These are phyloP conservation scores for Penicillium sp. DNA, from an alignment of 2,329 filamentous ascomycete species.

Conservation along the genomic window DNA sequence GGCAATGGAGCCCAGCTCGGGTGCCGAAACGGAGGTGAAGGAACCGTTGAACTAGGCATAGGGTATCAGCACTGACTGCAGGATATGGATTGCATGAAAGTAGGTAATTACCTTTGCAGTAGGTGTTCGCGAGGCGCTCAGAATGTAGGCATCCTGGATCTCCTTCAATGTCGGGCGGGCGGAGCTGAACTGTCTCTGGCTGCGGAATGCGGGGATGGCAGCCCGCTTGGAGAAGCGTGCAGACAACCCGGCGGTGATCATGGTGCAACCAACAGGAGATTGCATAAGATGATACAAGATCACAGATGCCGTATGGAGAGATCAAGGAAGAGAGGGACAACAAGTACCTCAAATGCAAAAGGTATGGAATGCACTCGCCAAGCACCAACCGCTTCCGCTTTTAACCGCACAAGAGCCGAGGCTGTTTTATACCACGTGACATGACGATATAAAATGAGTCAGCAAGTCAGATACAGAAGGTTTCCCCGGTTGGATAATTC, in stretches of 20 bases:
- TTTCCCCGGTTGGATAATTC: conserved; percentile 20
- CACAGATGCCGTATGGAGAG: background rate
- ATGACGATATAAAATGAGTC: conserved; percentile 14
- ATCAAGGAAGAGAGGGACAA: background rate
- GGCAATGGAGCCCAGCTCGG: conserved; percentile 81
- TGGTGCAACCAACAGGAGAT: conserved; percentile 1
- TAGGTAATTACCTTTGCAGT: conserved; percentile 65
- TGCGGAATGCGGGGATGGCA: conserved; percentile 40
- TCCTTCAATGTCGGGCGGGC: conserved; percentile 53
- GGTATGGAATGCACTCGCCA: conserved; percentile 15
- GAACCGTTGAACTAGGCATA: conserved; percentile 81
- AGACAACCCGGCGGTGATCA: conserved; percentile 24
- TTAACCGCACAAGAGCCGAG: conserved; percentile 27
- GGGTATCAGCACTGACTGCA: conserved; percentile 3
- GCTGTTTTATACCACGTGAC: conserved; percentile 16
- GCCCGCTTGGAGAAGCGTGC: conserved; percentile 27
- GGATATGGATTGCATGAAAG: background rate
- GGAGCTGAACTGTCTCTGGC: conserved; percentile 50
- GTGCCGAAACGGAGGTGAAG: conserved; percentile 74
- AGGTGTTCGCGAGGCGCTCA: conserved; percentile 83
- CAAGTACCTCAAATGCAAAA: conserved; percentile 4
- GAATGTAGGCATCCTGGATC: conserved; percentile 86
- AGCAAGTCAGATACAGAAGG: background rate
- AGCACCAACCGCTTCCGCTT: too few relatives aligned
- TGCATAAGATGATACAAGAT: background rate